Percentiles rank a stretch among this genome's conserved stretches.
phyloP scores from a whole-genome alignment of 106 monocot species.

The Allium sativum region DNA sequence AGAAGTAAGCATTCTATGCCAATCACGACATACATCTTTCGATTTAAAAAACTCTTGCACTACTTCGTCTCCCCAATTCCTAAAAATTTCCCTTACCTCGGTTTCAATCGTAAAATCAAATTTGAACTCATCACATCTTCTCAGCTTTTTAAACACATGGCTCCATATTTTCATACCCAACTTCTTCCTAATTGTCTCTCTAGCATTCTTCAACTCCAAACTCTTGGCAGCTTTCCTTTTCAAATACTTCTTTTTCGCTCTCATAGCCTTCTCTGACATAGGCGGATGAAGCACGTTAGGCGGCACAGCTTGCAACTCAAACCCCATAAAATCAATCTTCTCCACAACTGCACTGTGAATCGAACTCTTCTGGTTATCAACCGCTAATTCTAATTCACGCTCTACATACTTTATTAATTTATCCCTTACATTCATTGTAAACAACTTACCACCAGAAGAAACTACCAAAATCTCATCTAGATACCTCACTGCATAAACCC shows the following conservation, averaged over 20 bases:
- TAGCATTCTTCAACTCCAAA: slow-evolving; percentile 81
- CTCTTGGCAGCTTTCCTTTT: slow-evolving; percentile 63
- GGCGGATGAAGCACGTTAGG: slow-evolving; percentile 73
- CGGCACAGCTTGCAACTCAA: slow-evolving; percentile 77
- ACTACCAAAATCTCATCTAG: slow-evolving; percentile 78
- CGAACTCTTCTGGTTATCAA: slow-evolving; percentile 43
- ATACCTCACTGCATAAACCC: slow-evolving; percentile 81
- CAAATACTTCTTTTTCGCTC: slow-evolving; percentile 83
- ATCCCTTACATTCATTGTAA: slow-evolving; percentile 57
- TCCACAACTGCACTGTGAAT: slow-evolving; percentile 85
- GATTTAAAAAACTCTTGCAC: slow-evolving; percentile 51
- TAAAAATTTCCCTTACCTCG: slow-evolving; percentile 60
- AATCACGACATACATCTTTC: slow-evolving; percentile 43
- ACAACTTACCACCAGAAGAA: slow-evolving; percentile 68
- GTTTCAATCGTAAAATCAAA: slow-evolving; percentile 53
- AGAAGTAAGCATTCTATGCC: slow-evolving; percentile 60
- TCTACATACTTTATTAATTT: slow-evolving; percentile 50
- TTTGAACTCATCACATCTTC: slow-evolving; percentile 30
- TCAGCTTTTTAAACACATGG: slow-evolving; percentile 73
- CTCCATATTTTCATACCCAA: slow-evolving; percentile 70
- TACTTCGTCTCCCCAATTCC: slow-evolving; percentile 54
- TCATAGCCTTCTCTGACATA: slow-evolving; percentile 83
- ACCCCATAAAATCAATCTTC: slow-evolving; percentile 83
- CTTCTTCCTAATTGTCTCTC: slow-evolving; percentile 85
- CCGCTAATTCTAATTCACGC: slow-evolving; percentile 38